Percentiles rank a stretch among this genome's conserved stretches.
Evolutionary conservation across 495 filamentous ascomycete species (phyloP).

Genomic region (Talaromyces wortmannii): DNA sequence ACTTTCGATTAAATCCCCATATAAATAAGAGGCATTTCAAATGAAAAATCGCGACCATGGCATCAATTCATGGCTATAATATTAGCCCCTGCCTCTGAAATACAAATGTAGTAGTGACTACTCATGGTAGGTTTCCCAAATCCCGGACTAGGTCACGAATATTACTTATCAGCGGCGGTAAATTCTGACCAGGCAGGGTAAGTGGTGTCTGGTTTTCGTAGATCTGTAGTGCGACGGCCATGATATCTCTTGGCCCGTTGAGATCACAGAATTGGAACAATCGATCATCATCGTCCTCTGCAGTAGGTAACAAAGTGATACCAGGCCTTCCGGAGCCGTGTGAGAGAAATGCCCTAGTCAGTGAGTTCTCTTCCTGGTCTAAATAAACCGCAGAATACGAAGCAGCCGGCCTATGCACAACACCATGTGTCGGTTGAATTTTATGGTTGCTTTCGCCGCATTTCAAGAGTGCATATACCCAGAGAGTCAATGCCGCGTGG

Average conservation of each 20-base stretch:
- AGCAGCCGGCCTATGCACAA: conserved; percentile 11
- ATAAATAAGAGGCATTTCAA: too few relatives aligned
- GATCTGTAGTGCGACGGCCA: conserved; percentile 39
- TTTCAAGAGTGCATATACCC: conserved; percentile 45
- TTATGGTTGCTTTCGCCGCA: conserved; percentile 6
- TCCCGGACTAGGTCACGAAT: conserved; percentile 46
- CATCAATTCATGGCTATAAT: too few relatives aligned
- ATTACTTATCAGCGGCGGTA: conserved; percentile 45
- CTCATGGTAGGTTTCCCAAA: conserved; percentile 19
- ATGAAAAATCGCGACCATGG: too few relatives aligned
- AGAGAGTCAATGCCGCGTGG: conserved; percentile 47
- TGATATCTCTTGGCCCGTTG: conserved; percentile 27
- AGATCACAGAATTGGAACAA: too few relatives aligned
- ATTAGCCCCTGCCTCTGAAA: neutral
- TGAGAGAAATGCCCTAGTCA: too few relatives aligned
- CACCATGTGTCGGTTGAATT: neutral
- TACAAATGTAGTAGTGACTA: neutral
- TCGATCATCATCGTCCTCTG: too few relatives aligned
- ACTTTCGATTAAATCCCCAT: too few relatives aligned
- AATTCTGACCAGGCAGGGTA: conserved; percentile 20
- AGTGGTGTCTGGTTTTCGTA: conserved; percentile 27
- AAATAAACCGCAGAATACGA: conserved; percentile 2
- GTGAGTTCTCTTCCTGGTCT: too few relatives aligned
- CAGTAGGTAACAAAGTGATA: too few relatives aligned
- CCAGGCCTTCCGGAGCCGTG: too few relatives aligned